These are phyloP conservation scores for Sarcomyxa edulis DNA, from an alignment of 768 basidiomycete genomes.

Conservation along the genomic window DNA sequence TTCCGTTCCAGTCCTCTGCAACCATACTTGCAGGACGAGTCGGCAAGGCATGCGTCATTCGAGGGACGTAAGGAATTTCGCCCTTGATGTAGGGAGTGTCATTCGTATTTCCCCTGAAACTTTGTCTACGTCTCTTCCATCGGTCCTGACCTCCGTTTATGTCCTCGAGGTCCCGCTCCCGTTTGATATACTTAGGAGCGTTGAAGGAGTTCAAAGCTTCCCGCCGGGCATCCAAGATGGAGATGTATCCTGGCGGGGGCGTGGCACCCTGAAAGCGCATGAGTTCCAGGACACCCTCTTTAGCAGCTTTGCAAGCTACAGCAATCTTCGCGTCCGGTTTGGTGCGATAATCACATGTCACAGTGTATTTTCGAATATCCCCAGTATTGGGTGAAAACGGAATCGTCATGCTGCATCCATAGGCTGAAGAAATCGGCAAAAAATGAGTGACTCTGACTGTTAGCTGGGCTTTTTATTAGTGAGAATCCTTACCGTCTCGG, in stretches of 20 bases:
- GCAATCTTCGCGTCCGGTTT: slow-evolving; percentile 61
- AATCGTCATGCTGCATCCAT: slow-evolving; percentile 45
- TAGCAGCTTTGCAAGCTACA: slow-evolving; percentile 45
- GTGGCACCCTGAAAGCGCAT: slow-evolving; percentile 46
- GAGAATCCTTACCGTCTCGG: slow-evolving; percentile 38
- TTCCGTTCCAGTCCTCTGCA: too few species aligned
- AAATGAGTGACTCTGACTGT: not conserved
- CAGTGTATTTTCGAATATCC: slow-evolving; percentile 38
- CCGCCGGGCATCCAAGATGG: slow-evolving; percentile 26
- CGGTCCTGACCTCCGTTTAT: slow-evolving; percentile 22
- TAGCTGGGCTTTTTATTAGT: not conserved
- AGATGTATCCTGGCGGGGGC: slow-evolving; percentile 35
- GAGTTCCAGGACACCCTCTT: slow-evolving; percentile 54
- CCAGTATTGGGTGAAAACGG: slow-evolving; percentile 28
- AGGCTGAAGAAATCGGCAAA: slow-evolving; percentile 31
- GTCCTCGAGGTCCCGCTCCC: slow-evolving; percentile 22
- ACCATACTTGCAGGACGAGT: too few species aligned
- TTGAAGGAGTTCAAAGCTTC: slow-evolving; percentile 19
- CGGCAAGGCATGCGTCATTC: too few species aligned
- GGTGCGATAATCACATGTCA: slow-evolving; percentile 44
- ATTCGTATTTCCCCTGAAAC: slow-evolving; percentile 13
- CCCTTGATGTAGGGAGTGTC: too few species aligned
- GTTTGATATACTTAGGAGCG: slow-evolving; percentile 20
- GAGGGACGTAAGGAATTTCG: too few species aligned
- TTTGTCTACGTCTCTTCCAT: too few species aligned